Evolutionary conservation across 208 protist genomes (phyloP).

Genomic region (Crithidia fasciculata): DNA sequence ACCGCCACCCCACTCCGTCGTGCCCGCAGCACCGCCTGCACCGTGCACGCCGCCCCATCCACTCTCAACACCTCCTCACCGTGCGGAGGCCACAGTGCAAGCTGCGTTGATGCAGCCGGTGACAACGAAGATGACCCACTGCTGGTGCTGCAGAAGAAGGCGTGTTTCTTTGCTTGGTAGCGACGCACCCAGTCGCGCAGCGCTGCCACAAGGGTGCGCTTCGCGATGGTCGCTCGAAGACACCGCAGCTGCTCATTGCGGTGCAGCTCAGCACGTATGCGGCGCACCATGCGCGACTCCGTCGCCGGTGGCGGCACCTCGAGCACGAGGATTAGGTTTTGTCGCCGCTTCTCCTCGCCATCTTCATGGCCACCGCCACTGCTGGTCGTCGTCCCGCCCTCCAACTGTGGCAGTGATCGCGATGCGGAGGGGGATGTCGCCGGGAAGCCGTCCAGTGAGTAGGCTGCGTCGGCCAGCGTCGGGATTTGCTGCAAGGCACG

Average conservation of each 20-base stretch:
- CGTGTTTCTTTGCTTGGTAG: background rate
- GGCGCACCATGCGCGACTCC: conserved; percentile 27
- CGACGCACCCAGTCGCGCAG: conserved; percentile 20
- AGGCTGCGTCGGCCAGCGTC: no score
- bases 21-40: conserved; percentile 13
- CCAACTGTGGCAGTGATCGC: no score
- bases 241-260: conserved; percentile 6
- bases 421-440: background rate
- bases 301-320: background rate
- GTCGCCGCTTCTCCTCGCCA: background rate
- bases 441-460: no score
- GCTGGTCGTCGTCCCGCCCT: no score
- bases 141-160: background rate
- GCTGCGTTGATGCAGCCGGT: no score
- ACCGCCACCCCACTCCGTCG: conserved; percentile 13
- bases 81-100: background rate
- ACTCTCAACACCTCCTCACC: background rate
- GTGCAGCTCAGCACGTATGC: conserved; percentile 24
- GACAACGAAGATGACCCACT: no score
- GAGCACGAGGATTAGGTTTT: background rate
- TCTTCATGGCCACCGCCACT: background rate
- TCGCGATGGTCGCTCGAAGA: conserved; percentile 8
- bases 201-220: conserved; percentile 9
- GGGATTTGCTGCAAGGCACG: conserved; percentile 14
- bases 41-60: background rate